Conservation (phyloP, 495 filamentous ascomycete genomes). For the Platismatia glauca region DNA sequence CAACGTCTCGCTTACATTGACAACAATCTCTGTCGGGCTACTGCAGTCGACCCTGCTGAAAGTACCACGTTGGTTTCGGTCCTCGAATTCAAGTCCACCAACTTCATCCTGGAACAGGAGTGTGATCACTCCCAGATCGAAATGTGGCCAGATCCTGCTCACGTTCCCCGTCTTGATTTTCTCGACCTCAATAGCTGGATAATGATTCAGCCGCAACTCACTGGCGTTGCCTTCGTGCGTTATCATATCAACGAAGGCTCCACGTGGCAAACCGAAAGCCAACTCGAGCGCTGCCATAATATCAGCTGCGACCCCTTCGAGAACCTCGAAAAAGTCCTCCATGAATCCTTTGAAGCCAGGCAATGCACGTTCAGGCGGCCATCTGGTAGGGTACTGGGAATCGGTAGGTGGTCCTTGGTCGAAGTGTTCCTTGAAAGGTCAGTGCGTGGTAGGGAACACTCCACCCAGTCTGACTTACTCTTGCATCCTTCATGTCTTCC, state of each 20-base stretch:
- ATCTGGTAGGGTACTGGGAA: not conserved
- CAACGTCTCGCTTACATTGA: constrained; percentile 35
- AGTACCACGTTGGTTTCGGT: constrained; percentile 26
- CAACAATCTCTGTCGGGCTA: constrained; percentile 32
- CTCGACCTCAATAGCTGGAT: constrained; percentile 27
- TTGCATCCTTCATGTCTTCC: too few species aligned
- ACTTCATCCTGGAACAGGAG: constrained; percentile 41
- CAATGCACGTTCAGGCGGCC: not conserved
- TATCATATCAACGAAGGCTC: not conserved
- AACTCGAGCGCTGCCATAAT: constrained; percentile 7
- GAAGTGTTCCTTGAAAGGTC: constrained; percentile 18
- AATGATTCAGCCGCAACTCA: constrained; percentile 36
- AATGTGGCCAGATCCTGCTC: constrained; percentile 35
- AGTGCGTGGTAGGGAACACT: too few species aligned
- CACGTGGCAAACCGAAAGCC: not conserved
- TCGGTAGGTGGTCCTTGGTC: not conserved
- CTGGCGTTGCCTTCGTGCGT: constrained; percentile 4
- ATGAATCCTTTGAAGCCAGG: constrained; percentile 8
- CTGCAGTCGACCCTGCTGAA: constrained; percentile 36
- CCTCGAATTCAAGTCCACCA: constrained; percentile 40
- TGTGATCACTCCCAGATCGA: constrained; percentile 41
- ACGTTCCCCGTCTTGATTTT: constrained; percentile 24
- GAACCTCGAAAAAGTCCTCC: not conserved
- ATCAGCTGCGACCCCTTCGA: not conserved
- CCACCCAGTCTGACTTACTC: too few species aligned